These are phyloP conservation scores for Fonsecaea monophora DNA, from an alignment of 2,329 filamentous ascomycete species.

Conservation along the genomic window DNA sequence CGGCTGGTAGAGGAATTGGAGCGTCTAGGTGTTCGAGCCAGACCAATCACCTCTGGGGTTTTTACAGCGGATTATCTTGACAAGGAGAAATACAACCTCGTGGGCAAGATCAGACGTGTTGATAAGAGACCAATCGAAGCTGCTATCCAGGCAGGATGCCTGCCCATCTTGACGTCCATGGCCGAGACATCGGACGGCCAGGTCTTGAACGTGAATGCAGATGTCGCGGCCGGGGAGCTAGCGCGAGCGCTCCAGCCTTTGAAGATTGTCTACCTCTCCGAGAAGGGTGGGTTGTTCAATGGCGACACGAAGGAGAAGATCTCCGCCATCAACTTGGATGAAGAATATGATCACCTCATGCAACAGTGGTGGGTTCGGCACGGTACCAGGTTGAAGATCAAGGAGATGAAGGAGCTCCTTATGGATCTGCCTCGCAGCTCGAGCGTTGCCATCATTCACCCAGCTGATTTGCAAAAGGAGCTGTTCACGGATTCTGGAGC, in stretches of 20 bases:
- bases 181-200: slow-evolving; percentile 90
- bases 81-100: slow-evolving; percentile 93
- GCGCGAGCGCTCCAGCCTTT: slow-evolving; percentile 87
- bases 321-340: slow-evolving; percentile 94
- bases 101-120: slow-evolving; percentile 93
- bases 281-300: slow-evolving; percentile 96
- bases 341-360: slow-evolving; percentile 94
- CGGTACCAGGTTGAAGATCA: slow-evolving; percentile 94
- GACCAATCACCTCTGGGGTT: slow-evolving; percentile 86
- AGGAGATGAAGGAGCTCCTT: slow-evolving; percentile 93
- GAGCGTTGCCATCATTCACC: slow-evolving; percentile 96
- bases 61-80: slow-evolving; percentile 94
- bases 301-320: slow-evolving; percentile 94
- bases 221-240: slow-evolving; percentile 92
- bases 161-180: slow-evolving; percentile 95
- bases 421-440: slow-evolving; percentile 88
- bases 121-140: slow-evolving; percentile 90
- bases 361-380: slow-evolving; percentile 92
- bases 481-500: slow-evolving; percentile 95
- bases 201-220: slow-evolving; percentile 95
- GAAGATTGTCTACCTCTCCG: slow-evolving; percentile 98
- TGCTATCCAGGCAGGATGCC: slow-evolving; percentile 86
- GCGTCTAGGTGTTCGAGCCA: slow-evolving; percentile 83
- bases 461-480: slow-evolving; percentile 93
- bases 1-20: slow-evolving; percentile 90